Evolutionary conservation across 1,139 yeast genomes (phyloP), one percentile per base, ranked within the genome.

Genomic region (Pichia sp.): DNA sequence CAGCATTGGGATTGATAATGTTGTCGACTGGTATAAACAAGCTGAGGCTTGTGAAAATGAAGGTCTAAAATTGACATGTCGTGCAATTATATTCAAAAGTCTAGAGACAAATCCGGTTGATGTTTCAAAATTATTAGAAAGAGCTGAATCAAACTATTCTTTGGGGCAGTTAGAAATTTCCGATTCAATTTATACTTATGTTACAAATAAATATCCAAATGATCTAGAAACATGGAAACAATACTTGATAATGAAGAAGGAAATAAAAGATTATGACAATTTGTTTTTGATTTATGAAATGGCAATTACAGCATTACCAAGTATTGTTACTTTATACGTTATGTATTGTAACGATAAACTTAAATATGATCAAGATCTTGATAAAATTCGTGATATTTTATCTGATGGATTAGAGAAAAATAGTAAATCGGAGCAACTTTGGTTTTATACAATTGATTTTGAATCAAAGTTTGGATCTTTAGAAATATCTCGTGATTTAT

Each of bases 331-430:
- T 6, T 73, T 89, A 51, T 75, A 81, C 69, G 67, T 89, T 51
- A 79, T 84, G 81, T 87, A 79, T 63, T 87, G 95, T 0, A 83
- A 83, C 57, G 95, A 87, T 60, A 72, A 75, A 53, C 81, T 89
- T 83, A 48, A 48, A 14, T 27, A 57, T n/a, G 72, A 65, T 1
- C 69, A 73, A 1, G 81, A 86, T 59, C 62, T 76, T 1, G 67
- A 62, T 0, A 74, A 72, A 1, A 87, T 96, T 0, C 71, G 84
- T 52, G 61, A 64, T 0, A 76, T 87, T 2, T 68, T 89, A 8
- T 62, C 69, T 5, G 67, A 72, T 13, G 86, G 87, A 0, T 66
- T 78, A 45, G 62, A 70, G 6, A 54, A 62, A 14, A 65, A 73
- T 29, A 79, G 83, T 0, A 59, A 69, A 0, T 74, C 72, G 54